Evolutionary conservation across 2,329 filamentous ascomycete species (phyloP), one percentile per base, ranked within the genome.

Genomic region (Colletotrichum sublineola): DNA sequence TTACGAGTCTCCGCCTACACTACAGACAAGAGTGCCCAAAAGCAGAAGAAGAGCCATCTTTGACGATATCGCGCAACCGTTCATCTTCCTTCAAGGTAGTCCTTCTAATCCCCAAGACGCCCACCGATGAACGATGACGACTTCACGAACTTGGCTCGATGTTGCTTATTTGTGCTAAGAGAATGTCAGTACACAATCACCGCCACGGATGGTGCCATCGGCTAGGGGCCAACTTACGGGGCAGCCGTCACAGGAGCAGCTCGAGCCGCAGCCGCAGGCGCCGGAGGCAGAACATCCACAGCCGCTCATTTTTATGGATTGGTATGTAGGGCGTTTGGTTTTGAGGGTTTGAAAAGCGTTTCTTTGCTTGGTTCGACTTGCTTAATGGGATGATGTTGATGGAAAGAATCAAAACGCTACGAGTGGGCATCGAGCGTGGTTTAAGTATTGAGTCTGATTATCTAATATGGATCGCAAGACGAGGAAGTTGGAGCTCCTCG

Each of bases 201-300:
- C n/a, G 44, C 14, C 38, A 1, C 2, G 1, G 11, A 70, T 68
- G 53, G 31, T 70, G 24, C 60, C 8, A 64, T 73, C 15, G 12
- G n/a, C 6, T 14, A 24, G 38, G n/a, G 53, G 71, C 5, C 66
- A 55, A 80, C 83, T 77, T 81, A 85, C 84, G 75, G 83, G 83
- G 82, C 84, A 85, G 77, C 78, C 79, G 58, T 78, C 75, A 75
- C 84, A 85, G 74, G 82, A 80, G 82, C 84, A 85, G 79, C 75
- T 53, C 40, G 79, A 77, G 76, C 83, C 83, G 78, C 84, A 85
- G 77, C 78, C 77, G 78, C 84, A 85, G 65, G 80, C 77, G 75
- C 83, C 83, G 73, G 82, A 80, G 63, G 79, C 76, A 75, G 81
- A 76, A 74, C 83, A 85, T 77, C 82, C 83, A 75, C 82, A 85